phyloP scores from a whole-genome alignment of 805 yeast species.

The Naumovozyma castellii region DNA sequence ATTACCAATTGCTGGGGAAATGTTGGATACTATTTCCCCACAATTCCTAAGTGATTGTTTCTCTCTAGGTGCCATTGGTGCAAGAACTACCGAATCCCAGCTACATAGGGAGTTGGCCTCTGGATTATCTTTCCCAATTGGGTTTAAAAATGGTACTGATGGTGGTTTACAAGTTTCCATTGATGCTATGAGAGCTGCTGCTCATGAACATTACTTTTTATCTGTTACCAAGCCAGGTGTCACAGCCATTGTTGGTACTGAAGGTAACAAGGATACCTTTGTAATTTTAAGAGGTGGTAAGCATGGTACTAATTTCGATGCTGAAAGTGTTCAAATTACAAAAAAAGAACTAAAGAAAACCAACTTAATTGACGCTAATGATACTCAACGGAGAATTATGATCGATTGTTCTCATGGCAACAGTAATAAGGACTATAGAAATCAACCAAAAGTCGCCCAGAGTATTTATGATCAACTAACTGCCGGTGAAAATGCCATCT shows the following conservation, averaged over 20 bases:
- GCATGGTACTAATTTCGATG: conserved; percentile 82
- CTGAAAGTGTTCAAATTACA: conserved; percentile 58
- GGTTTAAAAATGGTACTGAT: conserved; percentile 97
- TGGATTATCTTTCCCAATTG: conserved; percentile 94
- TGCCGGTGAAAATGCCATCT: conserved; percentile 62
- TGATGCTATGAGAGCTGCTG: conserved; percentile 88
- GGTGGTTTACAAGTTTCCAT: conserved; percentile 90
- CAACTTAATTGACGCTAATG: conserved; percentile 35
- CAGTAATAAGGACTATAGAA: conserved; percentile 79
- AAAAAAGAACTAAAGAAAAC: conserved; percentile 48
- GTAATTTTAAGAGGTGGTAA: conserved; percentile 94
- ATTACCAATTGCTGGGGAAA: conserved; percentile 92
- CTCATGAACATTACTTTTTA: conserved; percentile 88
- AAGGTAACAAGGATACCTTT: conserved; percentile 85
- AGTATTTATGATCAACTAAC: conserved; percentile 69
- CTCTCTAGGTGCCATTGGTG: conserved; percentile 97
- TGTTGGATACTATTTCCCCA: conserved; percentile 96
- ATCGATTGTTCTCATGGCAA: conserved; percentile 97
- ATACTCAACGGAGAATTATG: conserved; percentile 62
- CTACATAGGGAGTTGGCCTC: conserved; percentile 95
- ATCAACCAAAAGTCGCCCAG: conserved; percentile 84
- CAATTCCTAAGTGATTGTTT: conserved; percentile 88
- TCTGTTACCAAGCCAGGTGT: conserved; percentile 94
- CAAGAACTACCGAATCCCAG: conserved; percentile 97
- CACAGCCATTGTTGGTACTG: conserved; percentile 92